A percentile compares a stretch with the other conserved stretches of the same genome.
These are phyloP conservation scores for Podaxis pistillaris DNA, from an alignment of 768 basidiomycete species.

Conservation along the genomic window DNA sequence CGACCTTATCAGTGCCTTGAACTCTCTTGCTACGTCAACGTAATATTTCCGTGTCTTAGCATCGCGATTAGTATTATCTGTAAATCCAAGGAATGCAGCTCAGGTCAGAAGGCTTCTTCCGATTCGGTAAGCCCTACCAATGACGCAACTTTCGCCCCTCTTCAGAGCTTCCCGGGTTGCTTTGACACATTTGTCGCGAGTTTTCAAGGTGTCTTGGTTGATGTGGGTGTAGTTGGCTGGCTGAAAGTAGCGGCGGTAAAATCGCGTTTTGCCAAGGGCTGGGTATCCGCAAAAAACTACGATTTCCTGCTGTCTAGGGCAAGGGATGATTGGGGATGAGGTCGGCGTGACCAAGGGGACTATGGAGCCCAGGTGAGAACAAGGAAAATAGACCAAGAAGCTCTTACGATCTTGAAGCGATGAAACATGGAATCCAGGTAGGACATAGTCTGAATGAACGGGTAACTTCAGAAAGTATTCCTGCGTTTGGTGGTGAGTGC, in stretches of 20 bases:
- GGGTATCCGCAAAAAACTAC: constrained; percentile 55
- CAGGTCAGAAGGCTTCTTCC: background rate
- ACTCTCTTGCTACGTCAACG: constrained; percentile 59
- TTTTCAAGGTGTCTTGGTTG: constrained; percentile 82
- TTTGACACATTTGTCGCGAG: constrained; percentile 73
- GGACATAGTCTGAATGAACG: constrained; percentile 38
- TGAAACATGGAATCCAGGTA: constrained; percentile 71
- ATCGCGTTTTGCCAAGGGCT: constrained; percentile 76
- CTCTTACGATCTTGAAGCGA: constrained; percentile 36
- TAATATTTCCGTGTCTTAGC: constrained; percentile 66
- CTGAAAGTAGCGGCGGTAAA: constrained; percentile 70
- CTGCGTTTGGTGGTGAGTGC: constrained; percentile 33
- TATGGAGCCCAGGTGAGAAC: constrained; percentile 20
- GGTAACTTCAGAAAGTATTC: constrained; percentile 72
- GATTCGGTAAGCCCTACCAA: constrained; percentile 51
- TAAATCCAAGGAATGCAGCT: background rate
- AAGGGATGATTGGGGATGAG: constrained; percentile 47
- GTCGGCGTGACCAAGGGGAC: constrained; percentile 52
- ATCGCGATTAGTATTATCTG: constrained; percentile 94
- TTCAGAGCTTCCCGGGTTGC: constrained; percentile 54
- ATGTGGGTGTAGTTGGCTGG: constrained; percentile 73
- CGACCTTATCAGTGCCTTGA: constrained; percentile 57
- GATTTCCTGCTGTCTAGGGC: constrained; percentile 35
- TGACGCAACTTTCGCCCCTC: constrained; percentile 64
- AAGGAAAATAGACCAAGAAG: background rate